Evolutionary conservation across 2,329 filamentous ascomycete species (phyloP).

Genomic region (Fusarium pseudoanthophilum): DNA sequence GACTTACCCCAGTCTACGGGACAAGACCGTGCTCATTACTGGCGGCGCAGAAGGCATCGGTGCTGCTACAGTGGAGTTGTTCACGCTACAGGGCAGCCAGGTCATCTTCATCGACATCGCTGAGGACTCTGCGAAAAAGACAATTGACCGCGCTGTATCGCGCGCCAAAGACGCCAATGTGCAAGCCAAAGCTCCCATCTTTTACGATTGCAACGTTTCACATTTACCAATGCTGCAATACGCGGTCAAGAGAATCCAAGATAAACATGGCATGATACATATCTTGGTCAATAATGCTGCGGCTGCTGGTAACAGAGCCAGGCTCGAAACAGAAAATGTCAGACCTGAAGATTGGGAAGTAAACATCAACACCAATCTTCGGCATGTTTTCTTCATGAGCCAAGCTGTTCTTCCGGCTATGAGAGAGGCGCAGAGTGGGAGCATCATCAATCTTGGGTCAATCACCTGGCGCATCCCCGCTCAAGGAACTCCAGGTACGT

Average conservation of each 20-base stretch:
- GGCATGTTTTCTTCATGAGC: slow-evolving; percentile 71
- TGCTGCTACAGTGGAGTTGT: slow-evolving; percentile 56
- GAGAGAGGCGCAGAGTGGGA: slow-evolving; percentile 51
- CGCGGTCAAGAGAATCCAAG: slow-evolving; percentile 49
- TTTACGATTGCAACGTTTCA: slow-evolving; percentile 56
- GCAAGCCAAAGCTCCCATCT: slow-evolving; percentile 45
- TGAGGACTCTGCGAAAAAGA: slow-evolving; percentile 38
- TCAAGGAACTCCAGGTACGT: slow-evolving; percentile 51
- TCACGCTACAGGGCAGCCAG: slow-evolving; percentile 56
- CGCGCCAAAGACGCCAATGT: slow-evolving; percentile 20
- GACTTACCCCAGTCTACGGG: slow-evolving; percentile 55
- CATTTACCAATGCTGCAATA: slow-evolving; percentile 49
- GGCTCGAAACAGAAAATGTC: slow-evolving; percentile 48
- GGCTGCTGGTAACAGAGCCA: slow-evolving; percentile 31
- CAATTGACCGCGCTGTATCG: slow-evolving; percentile 42
- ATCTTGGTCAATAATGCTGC: slow-evolving; percentile 89
- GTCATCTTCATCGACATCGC: slow-evolving; percentile 58
- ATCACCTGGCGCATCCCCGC: slow-evolving; percentile 58
- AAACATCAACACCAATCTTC: slow-evolving; percentile 57
- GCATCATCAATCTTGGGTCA: slow-evolving; percentile 65
- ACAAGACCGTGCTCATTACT: slow-evolving; percentile 55
- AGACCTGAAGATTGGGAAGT: slow-evolving; percentile 56
- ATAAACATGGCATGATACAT: slow-evolving; percentile 63
- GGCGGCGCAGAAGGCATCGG: slow-evolving; percentile 61
- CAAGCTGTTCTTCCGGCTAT: slow-evolving; percentile 77